Evolutionary conservation across 1,284 basidiomycete genomes (phyloP), one percentile per base, ranked within the genome.

Genomic region (Schizophyllum amplum): DNA sequence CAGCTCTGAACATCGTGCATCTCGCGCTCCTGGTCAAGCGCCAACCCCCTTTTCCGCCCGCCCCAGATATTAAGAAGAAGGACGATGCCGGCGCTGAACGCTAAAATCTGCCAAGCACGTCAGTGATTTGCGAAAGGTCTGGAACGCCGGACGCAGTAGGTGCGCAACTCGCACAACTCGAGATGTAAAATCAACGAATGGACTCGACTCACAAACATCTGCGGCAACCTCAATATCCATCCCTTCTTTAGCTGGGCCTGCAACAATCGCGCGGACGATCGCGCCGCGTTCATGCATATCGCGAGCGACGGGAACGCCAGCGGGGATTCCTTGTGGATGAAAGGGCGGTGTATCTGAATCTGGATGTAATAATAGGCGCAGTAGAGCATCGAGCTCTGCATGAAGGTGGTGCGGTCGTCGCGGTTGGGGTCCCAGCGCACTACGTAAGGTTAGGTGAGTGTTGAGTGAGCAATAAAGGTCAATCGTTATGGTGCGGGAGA

Each of bases 41-140:
- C 48, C 13, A 50, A 20, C 24, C 48, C 48, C 24, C 21, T 50
- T 20, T 50, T 50, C 4, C 24, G 20, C 4, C 81, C 80, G n/a
- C 82, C 80, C 79, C 87, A 90, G 26, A 89, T 79, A 61, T 83
- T 86, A 58, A 92, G 75, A 46, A 91, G 69, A 4, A 92, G 75
- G 9, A 91, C 81, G 47, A 88, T 77, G 0, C 78, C 83, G 2
- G 71, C 65, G 11, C 67, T 65, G 55, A 71, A 72, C 22, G 66
- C 64, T 2, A 66, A 54, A 55, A 68, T 67, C 71, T 73, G 47
- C 48, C 4, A 24, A 21, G 24, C n/a, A n/a, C n/a, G n/a, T n/a
- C n/a, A n/a, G n/a, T n/a, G n/a, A n/a, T n/a, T n/a, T n/a, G n/a
- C n/a, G n/a, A n/a, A n/a, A n/a, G n/a, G n/a, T n/a, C n/a, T n/a